Evolutionary conservation across 345 rosid species (phyloP).

Genomic region (Populus deltoides): DNA sequence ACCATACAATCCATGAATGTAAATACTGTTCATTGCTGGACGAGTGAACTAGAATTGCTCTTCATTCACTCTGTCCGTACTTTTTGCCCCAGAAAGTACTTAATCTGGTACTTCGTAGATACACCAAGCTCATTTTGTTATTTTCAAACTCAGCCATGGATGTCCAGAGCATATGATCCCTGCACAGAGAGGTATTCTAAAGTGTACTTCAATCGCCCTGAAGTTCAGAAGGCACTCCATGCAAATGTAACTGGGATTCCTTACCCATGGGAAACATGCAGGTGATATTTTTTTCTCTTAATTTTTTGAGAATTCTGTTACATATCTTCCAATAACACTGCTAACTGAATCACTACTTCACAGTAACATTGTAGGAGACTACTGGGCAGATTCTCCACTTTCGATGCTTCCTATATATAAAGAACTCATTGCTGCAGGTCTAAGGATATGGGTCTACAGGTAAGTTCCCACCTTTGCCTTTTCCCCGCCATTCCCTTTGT

Average conservation of each 20-base stretch:
- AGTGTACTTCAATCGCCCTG: conserved; percentile 73
- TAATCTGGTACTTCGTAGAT: conserved; percentile 3
- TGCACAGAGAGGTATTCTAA: conserved; percentile 82
- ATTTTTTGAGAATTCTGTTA: neutral
- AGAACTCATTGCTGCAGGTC: conserved; percentile 76
- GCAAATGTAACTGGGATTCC: conserved; percentile 73
- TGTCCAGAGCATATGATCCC: conserved; percentile 96
- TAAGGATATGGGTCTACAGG: conserved; percentile 91
- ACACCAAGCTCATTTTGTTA: conserved; percentile 1
- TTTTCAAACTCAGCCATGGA: conserved; percentile 71
- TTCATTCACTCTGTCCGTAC: neutral
- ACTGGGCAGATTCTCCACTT: conserved; percentile 85
- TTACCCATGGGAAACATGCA: conserved; percentile 85
- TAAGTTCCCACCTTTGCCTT: conserved; percentile 18
- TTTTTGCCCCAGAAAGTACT: neutral
- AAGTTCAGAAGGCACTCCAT: conserved; percentile 93
- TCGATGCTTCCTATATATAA: conserved; percentile 94
- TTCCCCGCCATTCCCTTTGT: neutral
- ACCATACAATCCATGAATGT: neutral
- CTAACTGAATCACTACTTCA: neutral
- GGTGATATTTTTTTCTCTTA: conserved; percentile 32
- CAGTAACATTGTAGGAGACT: conserved; percentile 62
- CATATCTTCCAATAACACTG: neutral
- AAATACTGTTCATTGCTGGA: neutral
- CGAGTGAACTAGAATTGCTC: neutral